These are phyloP conservation scores for Termitomyces sp. DNA, from an alignment of 768 basidiomycete species.

Conservation along the genomic window DNA sequence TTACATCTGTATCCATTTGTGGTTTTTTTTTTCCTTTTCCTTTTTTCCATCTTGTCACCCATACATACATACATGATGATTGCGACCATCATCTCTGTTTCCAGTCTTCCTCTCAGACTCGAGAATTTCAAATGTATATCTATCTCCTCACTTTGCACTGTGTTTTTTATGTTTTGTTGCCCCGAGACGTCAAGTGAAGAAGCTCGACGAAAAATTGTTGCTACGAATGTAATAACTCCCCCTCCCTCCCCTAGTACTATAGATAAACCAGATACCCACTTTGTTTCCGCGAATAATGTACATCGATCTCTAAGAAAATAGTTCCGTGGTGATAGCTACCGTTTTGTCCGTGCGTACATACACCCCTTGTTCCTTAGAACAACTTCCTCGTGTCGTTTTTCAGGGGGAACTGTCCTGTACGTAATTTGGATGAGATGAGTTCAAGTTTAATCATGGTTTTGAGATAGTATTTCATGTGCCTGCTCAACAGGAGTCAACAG, in stretches of 20 bases:
- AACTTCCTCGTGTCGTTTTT: no score
- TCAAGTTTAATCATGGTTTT: no score
- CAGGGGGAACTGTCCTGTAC: no score
- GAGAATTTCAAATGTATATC: not conserved
- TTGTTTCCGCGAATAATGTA: not conserved
- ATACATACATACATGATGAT: conserved; percentile 3
- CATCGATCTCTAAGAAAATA: no score
- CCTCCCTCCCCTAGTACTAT: not conserved
- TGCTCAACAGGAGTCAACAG: no score
- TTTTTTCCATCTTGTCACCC: not conserved
- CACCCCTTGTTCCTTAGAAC: no score
- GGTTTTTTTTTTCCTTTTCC: not conserved
- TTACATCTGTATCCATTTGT: conserved; percentile 1
- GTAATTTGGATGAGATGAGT: no score
- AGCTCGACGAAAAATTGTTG: not conserved
- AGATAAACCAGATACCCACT: conserved; percentile 3
- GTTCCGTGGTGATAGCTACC: no score
- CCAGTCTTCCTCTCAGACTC: not conserved
- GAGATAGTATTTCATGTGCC: no score
- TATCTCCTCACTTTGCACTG: not conserved
- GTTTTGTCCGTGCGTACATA: no score
- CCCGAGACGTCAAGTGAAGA: not conserved
- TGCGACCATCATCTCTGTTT: not conserved
- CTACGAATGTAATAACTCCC: conserved; percentile 1
- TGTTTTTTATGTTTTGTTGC: not conserved